phyloP scores from a whole-genome alignment of 441 rosid species.

The Melianthus villosus region DNA sequence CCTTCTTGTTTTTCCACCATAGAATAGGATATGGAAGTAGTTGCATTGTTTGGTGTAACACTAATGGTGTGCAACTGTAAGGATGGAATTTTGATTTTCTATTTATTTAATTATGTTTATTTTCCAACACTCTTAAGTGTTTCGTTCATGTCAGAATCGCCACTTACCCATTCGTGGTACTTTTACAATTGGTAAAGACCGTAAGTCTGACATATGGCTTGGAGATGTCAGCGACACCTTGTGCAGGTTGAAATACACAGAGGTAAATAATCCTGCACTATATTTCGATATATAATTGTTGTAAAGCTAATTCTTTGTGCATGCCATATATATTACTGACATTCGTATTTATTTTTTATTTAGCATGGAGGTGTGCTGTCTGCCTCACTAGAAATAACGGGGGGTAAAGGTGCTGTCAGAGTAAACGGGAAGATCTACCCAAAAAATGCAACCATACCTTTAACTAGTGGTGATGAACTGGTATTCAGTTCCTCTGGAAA shows the following conservation, averaged over 20 bases:
- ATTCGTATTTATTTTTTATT: conserved; percentile 1
- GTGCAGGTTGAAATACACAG: conserved; percentile 62
- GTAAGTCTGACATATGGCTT: conserved; percentile 54
- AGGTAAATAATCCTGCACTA: conserved; percentile 29
- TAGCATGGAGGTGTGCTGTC: conserved; percentile 52
- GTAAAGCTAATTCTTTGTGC: neutral
- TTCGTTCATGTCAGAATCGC: conserved; percentile 46
- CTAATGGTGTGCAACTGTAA: neutral
- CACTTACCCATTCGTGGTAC: conserved; percentile 42
- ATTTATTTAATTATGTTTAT: too few species aligned
- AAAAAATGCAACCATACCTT: conserved; percentile 27
- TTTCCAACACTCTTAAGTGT: conserved; percentile 12
- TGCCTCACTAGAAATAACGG: conserved; percentile 53
- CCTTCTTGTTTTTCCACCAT: too few species aligned
- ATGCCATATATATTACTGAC: neutral
- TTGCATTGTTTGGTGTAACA: neutral
- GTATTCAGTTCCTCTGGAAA: conserved; percentile 50
- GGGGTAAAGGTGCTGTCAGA: conserved; percentile 72
- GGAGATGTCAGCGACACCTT: conserved; percentile 41
- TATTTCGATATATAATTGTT: neutral
- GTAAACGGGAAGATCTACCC: conserved; percentile 57
- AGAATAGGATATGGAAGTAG: too few species aligned
- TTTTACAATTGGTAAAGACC: conserved; percentile 66
- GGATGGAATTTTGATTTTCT: neutral
- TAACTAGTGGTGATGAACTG: conserved; percentile 87